Conservation (phyloP, 768 basidiomycete species). For the Erythrobasidium yunnanense region DNA sequence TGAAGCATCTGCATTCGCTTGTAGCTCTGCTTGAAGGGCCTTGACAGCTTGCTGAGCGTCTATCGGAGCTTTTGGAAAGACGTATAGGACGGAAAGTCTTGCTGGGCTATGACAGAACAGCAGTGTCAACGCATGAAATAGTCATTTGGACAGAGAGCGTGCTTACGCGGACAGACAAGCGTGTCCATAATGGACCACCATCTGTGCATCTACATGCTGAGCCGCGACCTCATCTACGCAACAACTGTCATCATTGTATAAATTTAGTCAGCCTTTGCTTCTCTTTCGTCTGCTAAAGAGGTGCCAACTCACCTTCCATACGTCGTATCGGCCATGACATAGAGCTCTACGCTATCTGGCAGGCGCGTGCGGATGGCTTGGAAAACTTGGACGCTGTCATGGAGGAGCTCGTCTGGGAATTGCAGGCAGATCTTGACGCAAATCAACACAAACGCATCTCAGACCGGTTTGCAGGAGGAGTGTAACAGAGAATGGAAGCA, state of each 20-base stretch:
- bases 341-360: constrained; percentile 53
- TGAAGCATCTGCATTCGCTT: neutral
- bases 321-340: constrained; percentile 92
- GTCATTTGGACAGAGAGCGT: neutral
- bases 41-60: constrained; percentile 45
- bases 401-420: constrained; percentile 86
- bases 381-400: constrained; percentile 74
- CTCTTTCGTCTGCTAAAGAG: too few species aligned
- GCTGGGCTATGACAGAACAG: constrained; percentile 53
- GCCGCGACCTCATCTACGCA: constrained; percentile 95
- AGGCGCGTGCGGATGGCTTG: constrained; percentile 52
- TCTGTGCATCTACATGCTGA: constrained; percentile 82
- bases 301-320: constrained; percentile 93
- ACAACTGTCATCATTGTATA: constrained; percentile 50
- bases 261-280: too few species aligned
- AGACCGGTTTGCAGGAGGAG: neutral
- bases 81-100: constrained; percentile 75
- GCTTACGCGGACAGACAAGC: constrained; percentile 85
- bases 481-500: neutral
- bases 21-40: constrained; percentile 30
- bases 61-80: constrained; percentile 67
- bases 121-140: neutral
- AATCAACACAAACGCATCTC: neutral
- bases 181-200: constrained; percentile 88
- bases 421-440: constrained; percentile 55